Conservation (phyloP, 257 asterid genomes). For the Datura wrightii region DNA sequence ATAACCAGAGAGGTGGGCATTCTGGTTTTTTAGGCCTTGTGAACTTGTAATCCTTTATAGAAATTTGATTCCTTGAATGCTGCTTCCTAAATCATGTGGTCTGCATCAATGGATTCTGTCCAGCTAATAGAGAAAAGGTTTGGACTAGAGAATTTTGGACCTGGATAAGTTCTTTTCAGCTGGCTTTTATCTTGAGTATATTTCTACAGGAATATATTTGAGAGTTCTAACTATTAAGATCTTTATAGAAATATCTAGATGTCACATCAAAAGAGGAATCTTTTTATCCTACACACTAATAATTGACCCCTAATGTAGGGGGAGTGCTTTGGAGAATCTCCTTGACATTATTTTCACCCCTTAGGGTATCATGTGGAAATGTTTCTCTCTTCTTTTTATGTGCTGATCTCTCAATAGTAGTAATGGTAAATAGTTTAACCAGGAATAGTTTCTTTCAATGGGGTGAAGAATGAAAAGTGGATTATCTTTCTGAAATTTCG, state of each 20-base stretch:
- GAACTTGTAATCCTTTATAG: neutral
- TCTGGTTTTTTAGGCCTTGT: neutral
- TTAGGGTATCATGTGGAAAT: neutral
- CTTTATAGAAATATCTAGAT: slow-evolving; percentile 53
- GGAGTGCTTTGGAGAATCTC: slow-evolving; percentile 69
- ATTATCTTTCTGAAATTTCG: neutral
- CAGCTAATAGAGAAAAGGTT: neutral
- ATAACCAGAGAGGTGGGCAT: neutral
- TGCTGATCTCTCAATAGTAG: slow-evolving; percentile 7
- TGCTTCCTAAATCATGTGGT: neutral
- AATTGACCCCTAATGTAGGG: slow-evolving; percentile 54
- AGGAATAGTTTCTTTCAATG: neutral
- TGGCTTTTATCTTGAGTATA: slow-evolving; percentile 32
- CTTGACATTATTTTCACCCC: slow-evolving; percentile 33
- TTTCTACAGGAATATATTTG: slow-evolving; percentile 43
- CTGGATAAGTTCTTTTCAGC: slow-evolving; percentile 19
- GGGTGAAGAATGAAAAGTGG: neutral
- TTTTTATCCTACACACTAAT: slow-evolving; percentile 55
- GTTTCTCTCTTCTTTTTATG: neutral
- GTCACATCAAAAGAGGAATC: slow-evolving; percentile 68
- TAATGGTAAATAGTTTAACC: neutral
- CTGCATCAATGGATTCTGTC: slow-evolving; percentile 4
- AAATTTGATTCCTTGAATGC: neutral
- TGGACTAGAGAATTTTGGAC: neutral
- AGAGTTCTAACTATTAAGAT: slow-evolving; percentile 33